Conservation (phyloP, 805 yeast species). For the Kluyveromyces dobzhanskii region DNA sequence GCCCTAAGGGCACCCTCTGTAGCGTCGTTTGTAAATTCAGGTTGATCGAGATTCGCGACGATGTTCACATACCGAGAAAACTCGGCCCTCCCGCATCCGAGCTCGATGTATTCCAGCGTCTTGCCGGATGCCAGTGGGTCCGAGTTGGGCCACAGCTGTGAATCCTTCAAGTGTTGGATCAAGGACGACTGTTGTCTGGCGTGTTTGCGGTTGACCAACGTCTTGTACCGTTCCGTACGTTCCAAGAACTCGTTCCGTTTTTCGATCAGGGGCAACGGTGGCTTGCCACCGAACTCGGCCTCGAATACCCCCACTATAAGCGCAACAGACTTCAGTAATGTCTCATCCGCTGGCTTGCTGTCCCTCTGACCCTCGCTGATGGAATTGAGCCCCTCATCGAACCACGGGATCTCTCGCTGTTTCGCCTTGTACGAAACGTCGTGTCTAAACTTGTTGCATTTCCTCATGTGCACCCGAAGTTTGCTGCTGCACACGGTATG, state of each 20-base stretch:
- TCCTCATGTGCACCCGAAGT: slow-evolving; percentile 45
- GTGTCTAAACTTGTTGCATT: slow-evolving; percentile 46
- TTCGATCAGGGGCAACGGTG: slow-evolving; percentile 21
- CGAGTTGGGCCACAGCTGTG: slow-evolving; percentile 30
- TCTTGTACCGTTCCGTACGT: slow-evolving; percentile 37
- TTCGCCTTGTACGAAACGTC: slow-evolving; percentile 25
- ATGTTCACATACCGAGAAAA: slow-evolving; percentile 52
- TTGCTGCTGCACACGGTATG: slow-evolving; percentile 65
- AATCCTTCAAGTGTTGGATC: slow-evolving; percentile 52
- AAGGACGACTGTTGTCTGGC: slow-evolving; percentile 76
- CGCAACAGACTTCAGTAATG: slow-evolving; percentile 16
- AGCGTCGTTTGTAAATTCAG: too few species aligned
- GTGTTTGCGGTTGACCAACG: slow-evolving; percentile 56
- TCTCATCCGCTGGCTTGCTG: slow-evolving; percentile 2
- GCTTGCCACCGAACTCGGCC: slow-evolving; percentile 25
- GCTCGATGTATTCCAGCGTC: slow-evolving; percentile 47
- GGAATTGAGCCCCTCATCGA: slow-evolving; percentile 37
- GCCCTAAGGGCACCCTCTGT: too few species aligned
- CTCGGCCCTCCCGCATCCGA: slow-evolving; percentile 91
- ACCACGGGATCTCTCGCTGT: slow-evolving; percentile 42
- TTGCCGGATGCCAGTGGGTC: neutral
- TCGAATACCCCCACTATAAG: slow-evolving; percentile 33
- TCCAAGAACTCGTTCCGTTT: slow-evolving; percentile 25
- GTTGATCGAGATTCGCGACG: slow-evolving; percentile 4
- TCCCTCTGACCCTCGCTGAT: neutral